Evolutionary conservation across 2,329 filamentous ascomycete genomes (phyloP).

Genomic region (Orbilia blumenaviensis): DNA sequence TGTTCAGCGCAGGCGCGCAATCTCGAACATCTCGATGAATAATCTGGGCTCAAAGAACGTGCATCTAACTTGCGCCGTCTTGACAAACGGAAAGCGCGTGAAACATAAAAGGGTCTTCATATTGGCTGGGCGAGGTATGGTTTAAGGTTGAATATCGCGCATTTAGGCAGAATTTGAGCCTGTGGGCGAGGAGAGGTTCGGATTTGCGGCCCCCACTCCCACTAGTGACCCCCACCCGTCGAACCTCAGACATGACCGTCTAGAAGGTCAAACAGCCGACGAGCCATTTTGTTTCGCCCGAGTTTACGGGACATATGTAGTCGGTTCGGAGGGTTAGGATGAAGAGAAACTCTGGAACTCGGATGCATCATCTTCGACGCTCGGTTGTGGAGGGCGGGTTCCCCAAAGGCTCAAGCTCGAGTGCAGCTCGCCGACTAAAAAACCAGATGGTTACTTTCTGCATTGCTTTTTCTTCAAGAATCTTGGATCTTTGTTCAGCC

Average conservation of each 20-base stretch:
- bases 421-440: conserved; percentile 50
- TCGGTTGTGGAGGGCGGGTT: conserved; percentile 29
- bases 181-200: conserved; percentile 21
- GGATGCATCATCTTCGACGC: conserved; percentile 27
- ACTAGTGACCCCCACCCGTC: conserved; percentile 42
- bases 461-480: conserved; percentile 46
- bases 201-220: conserved; percentile 53
- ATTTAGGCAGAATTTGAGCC: conserved; percentile 50
- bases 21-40: conserved; percentile 17
- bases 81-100: conserved; percentile 40
- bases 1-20: conserved; percentile 10
- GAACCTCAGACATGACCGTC: conserved; percentile 6
- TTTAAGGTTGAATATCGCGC: conserved; percentile 52
- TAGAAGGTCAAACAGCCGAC: conserved; percentile 51
- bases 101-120: conserved; percentile 29
- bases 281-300: conserved; percentile 45
- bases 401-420: conserved; percentile 9
- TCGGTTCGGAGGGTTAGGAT: conserved; percentile 45
- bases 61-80: conserved; percentile 2
- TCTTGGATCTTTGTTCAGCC: conserved; percentile 26
- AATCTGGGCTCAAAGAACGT: conserved; percentile 3
- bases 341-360: conserved; percentile 6
- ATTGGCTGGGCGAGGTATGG: conserved; percentile 31
- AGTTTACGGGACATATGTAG: conserved; percentile 30
- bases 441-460: conserved; percentile 18